These are phyloP conservation scores for Penicillium polonicum DNA, from an alignment of 2,329 filamentous ascomycete species.

Conservation along the genomic window DNA sequence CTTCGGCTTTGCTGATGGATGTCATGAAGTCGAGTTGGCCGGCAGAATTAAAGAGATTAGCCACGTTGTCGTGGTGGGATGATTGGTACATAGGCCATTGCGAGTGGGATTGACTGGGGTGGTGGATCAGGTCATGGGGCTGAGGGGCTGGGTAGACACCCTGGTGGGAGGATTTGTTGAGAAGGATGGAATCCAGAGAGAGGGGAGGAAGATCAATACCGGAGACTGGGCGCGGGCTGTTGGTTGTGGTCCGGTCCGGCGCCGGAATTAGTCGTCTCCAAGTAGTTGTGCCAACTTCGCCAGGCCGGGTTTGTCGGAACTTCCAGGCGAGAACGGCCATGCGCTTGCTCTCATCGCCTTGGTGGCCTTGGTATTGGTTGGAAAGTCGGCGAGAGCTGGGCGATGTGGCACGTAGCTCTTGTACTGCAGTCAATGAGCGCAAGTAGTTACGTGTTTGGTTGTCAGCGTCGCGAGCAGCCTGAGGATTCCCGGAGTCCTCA, in stretches of 20 bases:
- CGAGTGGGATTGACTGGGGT: slow-evolving; percentile 29
- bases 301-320: slow-evolving; percentile 44
- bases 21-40: slow-evolving; percentile 37
- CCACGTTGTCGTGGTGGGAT: slow-evolving; percentile 33
- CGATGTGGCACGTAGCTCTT: slow-evolving; percentile 44
- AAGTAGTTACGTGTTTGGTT: slow-evolving; percentile 40
- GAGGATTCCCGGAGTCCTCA: slow-evolving; percentile 36
- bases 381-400: slow-evolving; percentile 29
- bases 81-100: slow-evolving; percentile 39
- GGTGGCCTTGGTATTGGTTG: slow-evolving; percentile 26
- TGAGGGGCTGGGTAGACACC: slow-evolving; percentile 35
- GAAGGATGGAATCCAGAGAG: slow-evolving; percentile 36
- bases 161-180: slow-evolving; percentile 31
- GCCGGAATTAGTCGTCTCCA: slow-evolving; percentile 46
- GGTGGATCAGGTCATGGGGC: slow-evolving; percentile 34
- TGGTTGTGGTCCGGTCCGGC: slow-evolving; percentile 36
- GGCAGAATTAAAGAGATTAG: slow-evolving; percentile 35
- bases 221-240: slow-evolving; percentile 36
- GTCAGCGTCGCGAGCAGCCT: slow-evolving; percentile 33
- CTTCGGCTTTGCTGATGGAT: slow-evolving; percentile 37
- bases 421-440: slow-evolving; percentile 45
- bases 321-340: slow-evolving; percentile 49
- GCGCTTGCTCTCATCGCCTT: slow-evolving; percentile 34
- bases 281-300: slow-evolving; percentile 44
- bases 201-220: slow-evolving; percentile 40